Base-by-base conservation (phyloP, 2,329 filamentous ascomycete genomes). In the Neonectria coccinea region DNA sequence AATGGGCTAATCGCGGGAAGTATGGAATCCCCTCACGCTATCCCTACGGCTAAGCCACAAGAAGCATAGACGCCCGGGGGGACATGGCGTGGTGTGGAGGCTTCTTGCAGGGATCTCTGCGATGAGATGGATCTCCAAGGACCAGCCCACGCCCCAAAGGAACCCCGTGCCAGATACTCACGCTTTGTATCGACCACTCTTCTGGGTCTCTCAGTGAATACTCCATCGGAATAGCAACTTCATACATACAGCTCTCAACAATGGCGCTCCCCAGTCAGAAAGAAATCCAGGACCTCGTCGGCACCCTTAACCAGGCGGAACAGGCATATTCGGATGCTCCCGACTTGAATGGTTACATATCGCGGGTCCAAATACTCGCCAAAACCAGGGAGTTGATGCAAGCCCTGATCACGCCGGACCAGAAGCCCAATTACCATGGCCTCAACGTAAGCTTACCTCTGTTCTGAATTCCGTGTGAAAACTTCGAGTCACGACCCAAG, bases 351-450 rank as follows among this genome's bases (percentile, higher is more conserved):
- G 71, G 71, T 18, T 69, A 74, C 57, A 68, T 74, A 47, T 71
- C 72, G 4, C 70, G 74, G 1, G 68, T 72, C 11, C 68, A 73
- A 41, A 67, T 76, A n/a, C 72, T 76, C 16, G 67, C 67, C 10
- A 73, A 70, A 51, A 71, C 70, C 4, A 75, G 71, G 58, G 36
- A 70, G n/a, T 62, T 78, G 18, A 71, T 69, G 7, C 67, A 74
- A 25, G 62, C 74, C 8, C 64, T 77, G 31, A 69, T 73, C 39
- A 64, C 72, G 1, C 69, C 75, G 1, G 75, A 78, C 29, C 68
- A 74, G 67, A 71, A 67, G 16, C 75, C 75, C n/a, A 76, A 76
- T 45, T 74, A 77, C 44, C 76, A 78, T 66, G 75, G 75, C 8
- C 68, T 78, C 22, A 74, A 78, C 56, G 75, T 76, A 39, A 47